These are phyloP conservation scores for Halophytophthora polymorphica DNA, from an alignment of 352 stramenopile genomes.

Conservation along the genomic window DNA sequence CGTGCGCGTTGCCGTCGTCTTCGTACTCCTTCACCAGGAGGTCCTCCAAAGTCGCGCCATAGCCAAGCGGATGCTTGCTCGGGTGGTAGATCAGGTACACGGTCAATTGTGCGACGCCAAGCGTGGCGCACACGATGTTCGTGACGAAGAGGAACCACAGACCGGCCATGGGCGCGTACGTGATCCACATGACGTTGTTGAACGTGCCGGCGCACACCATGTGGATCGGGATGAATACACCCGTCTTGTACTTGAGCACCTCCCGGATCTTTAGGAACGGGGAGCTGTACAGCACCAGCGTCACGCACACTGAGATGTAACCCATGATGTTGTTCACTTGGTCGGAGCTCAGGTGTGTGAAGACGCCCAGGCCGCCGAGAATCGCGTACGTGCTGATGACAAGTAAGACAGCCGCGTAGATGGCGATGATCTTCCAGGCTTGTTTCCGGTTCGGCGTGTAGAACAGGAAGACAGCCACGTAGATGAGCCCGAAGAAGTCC, in stretches of 20 bases:
- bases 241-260: slow-evolving; percentile 46
- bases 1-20: slow-evolving; percentile 5
- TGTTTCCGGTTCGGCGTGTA: slow-evolving; percentile 21
- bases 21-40: slow-evolving; percentile 25
- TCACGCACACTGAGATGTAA: slow-evolving; percentile 35
- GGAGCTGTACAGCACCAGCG: slow-evolving; percentile 52
- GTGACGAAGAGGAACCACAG: slow-evolving; percentile 58
- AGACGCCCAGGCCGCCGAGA: slow-evolving; percentile 21
- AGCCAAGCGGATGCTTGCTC: slow-evolving; percentile 35
- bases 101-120: slow-evolving; percentile 31
- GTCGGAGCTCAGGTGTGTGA: slow-evolving; percentile 25
- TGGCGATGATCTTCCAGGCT: slow-evolving; percentile 13
- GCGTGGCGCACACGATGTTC: slow-evolving; percentile 35
- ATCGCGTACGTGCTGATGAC: slow-evolving; percentile 39
- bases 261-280: slow-evolving; percentile 48
- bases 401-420: slow-evolving; percentile 23
- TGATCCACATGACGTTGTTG: slow-evolving; percentile 60
- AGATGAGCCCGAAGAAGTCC: slow-evolving; percentile 28
- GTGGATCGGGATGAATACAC: slow-evolving; percentile 49
- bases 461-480: slow-evolving; percentile 26
- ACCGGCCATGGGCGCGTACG: slow-evolving; percentile 32
- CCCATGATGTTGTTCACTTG: slow-evolving; percentile 33
- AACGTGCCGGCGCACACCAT: slow-evolving; percentile 47
- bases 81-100: slow-evolving; percentile 53
- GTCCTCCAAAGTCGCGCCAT: slow-evolving; percentile 15